phyloP scores from a whole-genome alignment of 2,329 filamentous ascomycete genomes.

The Cladobotryum protrusum region DNA sequence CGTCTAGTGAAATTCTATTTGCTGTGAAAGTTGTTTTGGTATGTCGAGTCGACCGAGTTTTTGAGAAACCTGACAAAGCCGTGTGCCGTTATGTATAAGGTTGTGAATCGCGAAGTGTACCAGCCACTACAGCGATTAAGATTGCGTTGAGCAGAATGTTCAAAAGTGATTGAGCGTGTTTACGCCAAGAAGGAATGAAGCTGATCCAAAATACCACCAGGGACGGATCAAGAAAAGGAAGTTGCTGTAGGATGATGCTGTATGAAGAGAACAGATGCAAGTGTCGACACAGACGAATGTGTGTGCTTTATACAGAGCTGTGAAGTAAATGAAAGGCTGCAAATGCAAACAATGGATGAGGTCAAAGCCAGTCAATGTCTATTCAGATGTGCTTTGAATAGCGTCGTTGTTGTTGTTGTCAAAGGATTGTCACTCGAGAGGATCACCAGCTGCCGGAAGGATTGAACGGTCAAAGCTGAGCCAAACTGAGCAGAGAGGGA shows the following conservation, averaged over 20 bases:
- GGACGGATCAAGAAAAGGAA: not conserved
- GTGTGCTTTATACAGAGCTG: not conserved
- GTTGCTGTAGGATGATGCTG: not conserved
- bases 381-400: conserved; percentile 15
- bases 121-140: not conserved
- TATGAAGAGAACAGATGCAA: not conserved
- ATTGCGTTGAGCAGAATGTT: no score
- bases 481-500: not conserved
- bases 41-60: not conserved
- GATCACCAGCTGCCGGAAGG: conserved; percentile 26
- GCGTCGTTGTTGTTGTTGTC: conserved; percentile 2
- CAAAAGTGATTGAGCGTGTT: no score
- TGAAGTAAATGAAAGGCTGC: not conserved
- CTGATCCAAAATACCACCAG: not conserved
- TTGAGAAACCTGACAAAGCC: no score
- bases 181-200: conserved; percentile 3
- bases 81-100: not conserved
- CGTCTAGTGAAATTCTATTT: not conserved
- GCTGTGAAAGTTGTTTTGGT: not conserved
- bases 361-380: not conserved
- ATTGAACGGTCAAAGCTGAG: conserved; percentile 23
- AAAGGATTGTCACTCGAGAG: conserved; percentile 11
- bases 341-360: not conserved
- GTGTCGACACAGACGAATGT: not conserved
- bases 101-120: conserved; percentile 4